Conservation (phyloP, 768 basidiomycete genomes). For the Pisolithus orientalis region DNA sequence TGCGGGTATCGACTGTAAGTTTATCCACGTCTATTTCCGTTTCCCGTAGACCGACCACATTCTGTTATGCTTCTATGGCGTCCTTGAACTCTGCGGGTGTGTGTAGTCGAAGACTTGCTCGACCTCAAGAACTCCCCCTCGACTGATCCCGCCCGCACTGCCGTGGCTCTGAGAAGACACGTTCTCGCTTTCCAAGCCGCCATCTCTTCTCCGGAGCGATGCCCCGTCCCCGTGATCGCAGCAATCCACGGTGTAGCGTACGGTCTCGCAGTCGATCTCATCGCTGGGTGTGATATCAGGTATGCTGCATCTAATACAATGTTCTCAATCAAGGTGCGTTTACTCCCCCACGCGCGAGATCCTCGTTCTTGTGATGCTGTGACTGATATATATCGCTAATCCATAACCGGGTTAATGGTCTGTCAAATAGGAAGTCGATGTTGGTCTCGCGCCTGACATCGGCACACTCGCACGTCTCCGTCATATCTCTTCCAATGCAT, state of each 20-base stretch:
- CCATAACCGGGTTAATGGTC: background rate
- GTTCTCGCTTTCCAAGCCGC: constrained; percentile 61
- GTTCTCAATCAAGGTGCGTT: constrained; percentile 69
- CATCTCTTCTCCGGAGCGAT: constrained; percentile 61
- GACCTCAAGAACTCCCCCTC: constrained; percentile 2
- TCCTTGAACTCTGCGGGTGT: background rate
- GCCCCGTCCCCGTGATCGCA: constrained; percentile 75
- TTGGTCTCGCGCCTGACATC: constrained; percentile 84
- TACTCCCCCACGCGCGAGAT: background rate
- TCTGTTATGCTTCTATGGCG: background rate
- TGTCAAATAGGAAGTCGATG: constrained; percentile 67
- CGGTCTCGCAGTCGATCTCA: constrained; percentile 75
- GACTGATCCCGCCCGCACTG: constrained; percentile 47
- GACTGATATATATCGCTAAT: background rate
- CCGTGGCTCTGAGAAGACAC: constrained; percentile 41
- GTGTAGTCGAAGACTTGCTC: constrained; percentile 21
- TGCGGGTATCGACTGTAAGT: constrained; percentile 75
- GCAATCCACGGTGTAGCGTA: constrained; percentile 72
- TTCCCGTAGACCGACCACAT: background rate
- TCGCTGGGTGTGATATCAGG: constrained; percentile 68
- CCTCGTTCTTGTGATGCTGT: no score
- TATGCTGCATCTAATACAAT: constrained; percentile 54
- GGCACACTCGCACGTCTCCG: constrained; percentile 81
- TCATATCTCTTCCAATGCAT: constrained; percentile 70
- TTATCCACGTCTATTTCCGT: background rate